Evolutionary conservation across 2,329 filamentous ascomycete species (phyloP), one percentile per base, ranked within the genome.

Genomic region (Phaeophleospora eucalypticola): DNA sequence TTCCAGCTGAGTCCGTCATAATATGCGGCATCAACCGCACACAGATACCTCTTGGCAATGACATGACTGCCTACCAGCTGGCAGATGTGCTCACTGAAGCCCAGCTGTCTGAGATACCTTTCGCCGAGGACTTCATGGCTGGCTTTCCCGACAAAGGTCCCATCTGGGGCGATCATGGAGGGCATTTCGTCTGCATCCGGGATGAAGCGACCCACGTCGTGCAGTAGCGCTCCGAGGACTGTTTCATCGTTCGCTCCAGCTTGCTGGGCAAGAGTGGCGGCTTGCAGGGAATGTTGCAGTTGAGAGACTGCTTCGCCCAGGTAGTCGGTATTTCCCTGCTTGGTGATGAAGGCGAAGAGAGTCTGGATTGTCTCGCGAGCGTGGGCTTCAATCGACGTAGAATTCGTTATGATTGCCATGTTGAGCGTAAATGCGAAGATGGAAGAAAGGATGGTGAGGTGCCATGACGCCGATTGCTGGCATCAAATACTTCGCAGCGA

Each of bases 181-280:
- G 40, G 21, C 52, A 53, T 53, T 16, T 54, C 48, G 54, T 63
- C 17, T 50, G 63, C 19, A 47, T 58, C 48, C 59, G 69, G 70
- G 12, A 71, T 64, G 45, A 71, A 68, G 19, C 70, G 68, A 14
- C 70, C 70, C 39, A 71, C 66, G 42, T 73, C 70, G 49, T 72
- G 70, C 4, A 72, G 59, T 8, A 72, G 54, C 6, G 69, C 66
- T 0, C 68, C 70, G 18, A 69, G 57, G 3, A 70, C 52, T 2
- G 65, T 63, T n/a, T 63, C 58, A 12, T 57, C 51, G 34, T 62
- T 56, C 12, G 51, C 48, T 17, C 48, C 51, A 16, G 58, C 49
- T 20, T 52, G 36, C 21, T 54, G 41, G 2, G 60, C 63, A 18
- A 61, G 51, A n/a, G 61, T 57, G 1, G 63, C 63, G 21, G 56